These are phyloP conservation scores for Kazachstania kunashirensis DNA, from an alignment of 805 yeast genomes.

Conservation along the genomic window DNA sequence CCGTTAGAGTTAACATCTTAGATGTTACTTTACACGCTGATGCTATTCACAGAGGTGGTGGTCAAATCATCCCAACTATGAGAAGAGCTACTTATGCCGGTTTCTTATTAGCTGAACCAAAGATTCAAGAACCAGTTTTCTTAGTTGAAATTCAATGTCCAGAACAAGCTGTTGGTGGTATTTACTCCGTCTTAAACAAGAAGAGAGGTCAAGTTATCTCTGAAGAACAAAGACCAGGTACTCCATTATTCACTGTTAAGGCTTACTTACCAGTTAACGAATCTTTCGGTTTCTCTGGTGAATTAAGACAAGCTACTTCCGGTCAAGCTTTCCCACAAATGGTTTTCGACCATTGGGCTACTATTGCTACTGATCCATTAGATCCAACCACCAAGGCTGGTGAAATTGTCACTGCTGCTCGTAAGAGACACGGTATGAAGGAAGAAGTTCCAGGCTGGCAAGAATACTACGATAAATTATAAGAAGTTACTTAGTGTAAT, in stretches of 20 bases:
- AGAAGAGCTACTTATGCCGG: constrained; percentile 99
- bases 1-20: constrained; percentile 93
- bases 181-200: constrained; percentile 97
- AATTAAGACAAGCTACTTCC: constrained; percentile 99
- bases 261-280: constrained; percentile 99
- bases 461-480: constrained; percentile 94
- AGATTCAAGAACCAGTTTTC: constrained; percentile 98
- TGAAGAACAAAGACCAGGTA: constrained; percentile 99
- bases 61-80: constrained; percentile 99
- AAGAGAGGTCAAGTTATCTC: constrained; percentile 99
- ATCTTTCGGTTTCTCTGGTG: constrained; percentile 99
- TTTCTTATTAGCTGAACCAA: constrained; percentile 96
- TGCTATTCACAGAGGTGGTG: constrained; percentile 99
- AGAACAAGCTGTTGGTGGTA: constrained; percentile 99
- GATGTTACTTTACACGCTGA: constrained; percentile 99
- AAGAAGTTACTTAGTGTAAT: constrained; percentile 21
- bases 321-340: constrained; percentile 99
- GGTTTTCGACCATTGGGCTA: constrained; percentile 98
- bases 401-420: constrained; percentile 52
- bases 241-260: constrained; percentile 98
- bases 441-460: constrained; percentile 97
- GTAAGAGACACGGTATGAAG: constrained; percentile 97
- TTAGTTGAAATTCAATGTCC: constrained; percentile 99
- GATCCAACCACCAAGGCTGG: constrained; percentile 74
- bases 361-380: constrained; percentile 83